A percentile compares a stretch with the other conserved stretches of the same genome.
Conservation (phyloP, 164 flowering plant genomes). For the Vitis riparia region DNA sequence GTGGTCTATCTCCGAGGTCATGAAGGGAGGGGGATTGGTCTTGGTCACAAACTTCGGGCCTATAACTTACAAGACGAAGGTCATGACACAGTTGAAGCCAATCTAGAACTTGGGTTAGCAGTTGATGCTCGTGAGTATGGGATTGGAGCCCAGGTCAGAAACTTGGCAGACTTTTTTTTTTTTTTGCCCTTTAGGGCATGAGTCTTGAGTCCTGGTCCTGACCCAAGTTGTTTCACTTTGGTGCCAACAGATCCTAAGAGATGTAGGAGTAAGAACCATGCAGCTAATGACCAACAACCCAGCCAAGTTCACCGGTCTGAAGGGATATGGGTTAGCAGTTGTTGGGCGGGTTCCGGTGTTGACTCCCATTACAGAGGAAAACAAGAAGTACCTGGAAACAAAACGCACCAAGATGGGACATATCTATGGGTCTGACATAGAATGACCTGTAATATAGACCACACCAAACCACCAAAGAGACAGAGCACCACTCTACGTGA, state of each 20-base stretch:
- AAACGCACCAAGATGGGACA: conserved; percentile 94
- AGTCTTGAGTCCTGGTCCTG: too few species aligned
- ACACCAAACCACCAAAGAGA: not conserved
- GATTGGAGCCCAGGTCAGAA: conserved; percentile 84
- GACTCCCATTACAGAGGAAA: conserved; percentile 87
- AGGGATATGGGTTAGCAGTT: conserved; percentile 88
- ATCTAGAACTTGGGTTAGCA: conserved; percentile 80
- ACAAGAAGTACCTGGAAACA: conserved; percentile 77
- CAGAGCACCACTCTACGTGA: too few species aligned
- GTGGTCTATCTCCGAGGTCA: conserved; percentile 85
- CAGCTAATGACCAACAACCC: conserved; percentile 92
- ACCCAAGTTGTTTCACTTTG: not conserved
- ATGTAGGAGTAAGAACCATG: conserved; percentile 83
- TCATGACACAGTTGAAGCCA: conserved; percentile 96
- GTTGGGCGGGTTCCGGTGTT: conserved; percentile 81
- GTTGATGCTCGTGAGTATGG: conserved; percentile 93
- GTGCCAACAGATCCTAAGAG: conserved; percentile 63
- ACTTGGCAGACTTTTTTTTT: too few species aligned
- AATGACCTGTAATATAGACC: conserved; percentile 16
- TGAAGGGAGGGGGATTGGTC: conserved; percentile 92
- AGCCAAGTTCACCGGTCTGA: conserved; percentile 78
- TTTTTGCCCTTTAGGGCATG: too few species aligned
- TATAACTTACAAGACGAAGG: conserved; percentile 93
- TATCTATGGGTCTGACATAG: conserved; percentile 72
- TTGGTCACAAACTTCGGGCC: conserved; percentile 87